Evolutionary conservation across 306 rosid species (phyloP).

Genomic region (Albizia julibrissin): DNA sequence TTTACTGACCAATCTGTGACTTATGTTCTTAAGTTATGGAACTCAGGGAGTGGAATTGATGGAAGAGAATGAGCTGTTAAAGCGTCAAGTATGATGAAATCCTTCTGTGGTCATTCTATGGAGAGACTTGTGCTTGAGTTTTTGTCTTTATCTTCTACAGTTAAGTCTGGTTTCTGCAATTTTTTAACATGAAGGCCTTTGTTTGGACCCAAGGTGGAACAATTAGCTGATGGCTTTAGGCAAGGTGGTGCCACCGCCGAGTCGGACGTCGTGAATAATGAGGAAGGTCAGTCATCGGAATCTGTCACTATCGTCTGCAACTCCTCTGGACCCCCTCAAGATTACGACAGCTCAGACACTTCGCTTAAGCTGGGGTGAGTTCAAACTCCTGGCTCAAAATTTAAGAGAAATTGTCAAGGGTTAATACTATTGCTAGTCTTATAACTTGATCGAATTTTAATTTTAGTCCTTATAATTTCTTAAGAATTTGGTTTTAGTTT

Average conservation of each 20-base stretch:
- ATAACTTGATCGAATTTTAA: too few relatives aligned
- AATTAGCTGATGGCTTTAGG: constrained; percentile 33
- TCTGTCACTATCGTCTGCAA: constrained; percentile 65
- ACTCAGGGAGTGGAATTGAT: constrained; percentile 64
- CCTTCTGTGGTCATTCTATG: not conserved
- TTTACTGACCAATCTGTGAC: not conserved
- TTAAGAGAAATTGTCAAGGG: not conserved
- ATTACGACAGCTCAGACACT: constrained; percentile 76
- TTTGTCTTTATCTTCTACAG: not conserved
- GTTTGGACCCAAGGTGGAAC: constrained; percentile 45
- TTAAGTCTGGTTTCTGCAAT: not conserved
- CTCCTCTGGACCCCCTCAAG: constrained; percentile 67
- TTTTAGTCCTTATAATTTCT: too few relatives aligned
- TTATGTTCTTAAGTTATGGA: not conserved
- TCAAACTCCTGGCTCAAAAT: not conserved
- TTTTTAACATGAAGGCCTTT: constrained; percentile 12
- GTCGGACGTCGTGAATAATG: constrained; percentile 44
- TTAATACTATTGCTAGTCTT: too few relatives aligned
- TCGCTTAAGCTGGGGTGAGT: constrained; percentile 89
- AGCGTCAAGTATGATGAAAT: constrained; percentile 55
- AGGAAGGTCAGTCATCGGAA: constrained; percentile 93
- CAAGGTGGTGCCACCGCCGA: constrained; percentile 36
- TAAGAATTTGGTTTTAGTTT: too few relatives aligned
- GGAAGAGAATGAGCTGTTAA: constrained; percentile 79
- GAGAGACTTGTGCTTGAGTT: not conserved